Base-by-base conservation (phyloP, 2,329 filamentous ascomycete genomes). In the Sporothrix dimorphospora region DNA sequence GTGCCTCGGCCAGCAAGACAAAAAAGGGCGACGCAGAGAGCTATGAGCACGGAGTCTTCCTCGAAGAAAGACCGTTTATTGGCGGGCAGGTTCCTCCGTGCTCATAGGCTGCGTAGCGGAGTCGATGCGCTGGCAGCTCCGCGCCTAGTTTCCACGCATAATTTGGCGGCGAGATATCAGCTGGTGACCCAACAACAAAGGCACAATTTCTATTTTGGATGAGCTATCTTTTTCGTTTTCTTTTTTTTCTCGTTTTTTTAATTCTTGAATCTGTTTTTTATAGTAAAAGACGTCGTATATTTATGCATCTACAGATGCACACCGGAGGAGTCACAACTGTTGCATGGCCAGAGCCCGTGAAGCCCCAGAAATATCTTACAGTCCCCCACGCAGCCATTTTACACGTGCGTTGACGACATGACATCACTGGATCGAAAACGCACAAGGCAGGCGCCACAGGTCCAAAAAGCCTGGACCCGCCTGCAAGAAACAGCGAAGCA, bases 351-450 rank as follows among this genome's bases (percentile, higher is more conserved):
- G n/a, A n/a, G n/a, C n/a, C n/a, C n/a, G n/a, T n/a, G n/a, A n/a
- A n/a, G n/a, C n/a, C n/a, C n/a, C n/a, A n/a, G n/a, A n/a, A n/a
- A n/a, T n/a, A n/a, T n/a, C n/a, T n/a, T 34, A 34, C 30, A 34
- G 30, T n/a, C n/a, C 30, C 30, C 30, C 30, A 34, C 30, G 30
- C 30, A 34, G 30, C 6, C 19, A 30, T 66, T 66, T 66, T 49
- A 34, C 63, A 66, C 24, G 63, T 66, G 63, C 63, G 14, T 1
- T n/a, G 5, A 34, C 21, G 21, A 27, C 4, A 66, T 66, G 63
- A 66, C 63, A 66, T 66, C 63, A 66, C 63, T 66, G 63, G 63
- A 24, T 30, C 24, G 40, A 66, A 34, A 42, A 11, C 42, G 34
- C 42, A 24, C 42, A 24, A 49, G 16, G 40, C 40, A 30, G n/a